Percentiles rank a stretch among this genome's conserved stretches.
Conservation (phyloP, 176 grass and related monocot genomes). For the Avena atlantica region DNA sequence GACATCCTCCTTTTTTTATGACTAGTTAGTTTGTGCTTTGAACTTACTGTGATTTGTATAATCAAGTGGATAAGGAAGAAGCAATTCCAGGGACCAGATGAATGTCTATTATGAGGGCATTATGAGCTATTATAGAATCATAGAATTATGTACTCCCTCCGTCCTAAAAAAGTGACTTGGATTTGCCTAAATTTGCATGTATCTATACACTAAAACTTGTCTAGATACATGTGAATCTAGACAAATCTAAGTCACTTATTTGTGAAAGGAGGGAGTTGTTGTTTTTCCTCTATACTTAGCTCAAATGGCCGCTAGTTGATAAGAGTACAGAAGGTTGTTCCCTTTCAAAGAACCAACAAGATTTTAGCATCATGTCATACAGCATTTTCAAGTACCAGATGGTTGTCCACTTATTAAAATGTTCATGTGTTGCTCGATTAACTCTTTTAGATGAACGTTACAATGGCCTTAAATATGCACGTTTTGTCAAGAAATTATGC, state of each 20-base stretch:
- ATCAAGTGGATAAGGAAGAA: background rate
- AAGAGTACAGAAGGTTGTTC: background rate
- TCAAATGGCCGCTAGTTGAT: background rate
- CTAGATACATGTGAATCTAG: too few relatives aligned
- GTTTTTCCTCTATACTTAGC: background rate
- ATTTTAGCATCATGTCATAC: background rate
- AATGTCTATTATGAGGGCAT: background rate
- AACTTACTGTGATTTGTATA: background rate
- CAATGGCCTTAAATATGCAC: background rate
- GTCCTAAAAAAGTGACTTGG: too few relatives aligned
- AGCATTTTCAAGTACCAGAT: background rate
- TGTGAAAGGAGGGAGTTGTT: background rate
- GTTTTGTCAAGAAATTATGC: background rate
- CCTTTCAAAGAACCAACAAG: background rate
- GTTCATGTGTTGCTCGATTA: background rate
- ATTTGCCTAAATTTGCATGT: too few relatives aligned
- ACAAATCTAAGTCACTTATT: too few relatives aligned
- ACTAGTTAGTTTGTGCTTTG: background rate
- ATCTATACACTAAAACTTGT: too few relatives aligned
- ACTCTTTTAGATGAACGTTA: constrained; percentile 2
- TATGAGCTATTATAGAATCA: background rate
- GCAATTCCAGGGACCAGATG: background rate
- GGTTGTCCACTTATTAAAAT: background rate
- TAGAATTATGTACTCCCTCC: background rate
- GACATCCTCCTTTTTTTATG: background rate